phyloP scores from a whole-genome alignment of 495 filamentous ascomycete species.

The Aspergillus coremiiformis region DNA sequence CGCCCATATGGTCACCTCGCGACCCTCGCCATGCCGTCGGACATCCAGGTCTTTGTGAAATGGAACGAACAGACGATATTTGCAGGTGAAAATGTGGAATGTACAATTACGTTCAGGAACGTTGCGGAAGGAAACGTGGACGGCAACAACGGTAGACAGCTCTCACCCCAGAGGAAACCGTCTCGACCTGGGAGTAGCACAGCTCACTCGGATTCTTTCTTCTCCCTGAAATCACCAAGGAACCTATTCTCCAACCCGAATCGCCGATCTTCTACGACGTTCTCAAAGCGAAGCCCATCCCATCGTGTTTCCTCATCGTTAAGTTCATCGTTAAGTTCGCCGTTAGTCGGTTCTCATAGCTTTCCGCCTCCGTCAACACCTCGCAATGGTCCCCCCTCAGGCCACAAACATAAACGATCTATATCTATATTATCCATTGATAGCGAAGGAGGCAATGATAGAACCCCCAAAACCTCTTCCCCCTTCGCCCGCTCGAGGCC shows the following conservation, averaged over 20 bases:
- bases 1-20: constrained; percentile 32
- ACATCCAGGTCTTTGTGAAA: constrained; percentile 90
- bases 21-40: constrained; percentile 43
- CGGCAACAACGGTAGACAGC: constrained; percentile 26
- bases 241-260: constrained; percentile 31
- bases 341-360: constrained; percentile 38
- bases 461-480: constrained; percentile 35
- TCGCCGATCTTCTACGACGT: constrained; percentile 32
- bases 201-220: constrained; percentile 35
- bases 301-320: constrained; percentile 41
- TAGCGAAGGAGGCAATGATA: constrained; percentile 45
- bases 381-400: constrained; percentile 26
- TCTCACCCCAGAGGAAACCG: constrained; percentile 40
- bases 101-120: constrained; percentile 94
- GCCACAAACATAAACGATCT: constrained; percentile 62
- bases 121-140: constrained; percentile 45
- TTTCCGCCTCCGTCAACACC: constrained; percentile 41
- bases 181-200: constrained; percentile 35
- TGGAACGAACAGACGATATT: constrained; percentile 90
- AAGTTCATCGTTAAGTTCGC: constrained; percentile 42
- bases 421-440: constrained; percentile 94
- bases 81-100: constrained; percentile 88
- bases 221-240: constrained; percentile 35
- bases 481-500: constrained; percentile 38
- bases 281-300: constrained; percentile 28